phyloP scores from a whole-genome alignment of 805 yeast species.

The Myxozyma udenii region DNA sequence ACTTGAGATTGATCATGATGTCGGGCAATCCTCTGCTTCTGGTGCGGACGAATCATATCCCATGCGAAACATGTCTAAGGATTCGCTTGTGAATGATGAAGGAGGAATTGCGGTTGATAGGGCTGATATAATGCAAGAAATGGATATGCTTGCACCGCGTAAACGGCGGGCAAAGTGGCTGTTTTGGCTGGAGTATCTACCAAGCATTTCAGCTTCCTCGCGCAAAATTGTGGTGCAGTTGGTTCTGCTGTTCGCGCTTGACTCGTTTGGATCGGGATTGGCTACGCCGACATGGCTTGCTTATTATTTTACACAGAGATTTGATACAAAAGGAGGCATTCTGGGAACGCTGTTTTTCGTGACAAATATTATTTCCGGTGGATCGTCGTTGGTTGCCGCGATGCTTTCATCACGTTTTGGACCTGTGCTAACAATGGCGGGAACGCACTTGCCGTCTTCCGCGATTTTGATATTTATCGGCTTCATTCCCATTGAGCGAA shows the following conservation, averaged over 20 bases:
- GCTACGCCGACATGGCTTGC: constrained; percentile 86
- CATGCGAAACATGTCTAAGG: neutral
- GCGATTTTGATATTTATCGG: constrained; percentile 57
- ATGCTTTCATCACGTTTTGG: constrained; percentile 63
- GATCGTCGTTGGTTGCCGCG: constrained; percentile 77
- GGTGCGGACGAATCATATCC: constrained; percentile 5
- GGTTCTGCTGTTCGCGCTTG: constrained; percentile 60
- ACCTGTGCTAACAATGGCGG: constrained; percentile 70
- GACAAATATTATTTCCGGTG: constrained; percentile 59
- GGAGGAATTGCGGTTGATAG: constrained; percentile 8
- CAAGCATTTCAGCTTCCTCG: constrained; percentile 11
- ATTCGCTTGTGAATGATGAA: neutral
- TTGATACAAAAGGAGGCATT: constrained; percentile 51
- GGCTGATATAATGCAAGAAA: constrained; percentile 13
- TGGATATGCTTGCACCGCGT: constrained; percentile 5
- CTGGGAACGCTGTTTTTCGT: constrained; percentile 67
- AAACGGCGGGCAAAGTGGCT: constrained; percentile 12
- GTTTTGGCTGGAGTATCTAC: constrained; percentile 16
- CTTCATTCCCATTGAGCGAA: constrained; percentile 40
- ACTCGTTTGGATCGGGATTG: constrained; percentile 84
- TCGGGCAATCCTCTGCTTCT: too few species aligned
- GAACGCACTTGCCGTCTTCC: constrained; percentile 77
- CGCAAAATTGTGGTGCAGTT: constrained; percentile 32
- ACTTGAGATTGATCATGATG: neutral
- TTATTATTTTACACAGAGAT: constrained; percentile 65